Conservation (phyloP, 2,329 filamentous ascomycete genomes). For the Westerdykella aurantiaca region DNA sequence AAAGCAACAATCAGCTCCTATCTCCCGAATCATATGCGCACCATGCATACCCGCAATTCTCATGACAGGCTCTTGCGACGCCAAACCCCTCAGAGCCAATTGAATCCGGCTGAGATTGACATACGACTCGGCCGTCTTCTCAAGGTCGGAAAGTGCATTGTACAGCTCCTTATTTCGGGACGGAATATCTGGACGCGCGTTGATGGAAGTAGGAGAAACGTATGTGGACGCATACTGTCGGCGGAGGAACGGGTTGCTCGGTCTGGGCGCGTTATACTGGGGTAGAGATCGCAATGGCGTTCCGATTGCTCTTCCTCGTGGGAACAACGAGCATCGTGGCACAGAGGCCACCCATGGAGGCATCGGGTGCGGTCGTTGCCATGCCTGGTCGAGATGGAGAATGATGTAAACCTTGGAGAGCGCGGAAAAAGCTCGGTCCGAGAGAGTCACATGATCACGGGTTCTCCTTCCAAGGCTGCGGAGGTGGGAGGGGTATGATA, state of each 20-base stretch:
- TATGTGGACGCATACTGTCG: slow-evolving; percentile 37
- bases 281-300: slow-evolving; percentile 17
- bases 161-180: slow-evolving; percentile 53
- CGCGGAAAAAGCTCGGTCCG: slow-evolving; percentile 23
- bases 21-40: background rate
- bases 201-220: slow-evolving; percentile 50
- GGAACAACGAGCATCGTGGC: slow-evolving; percentile 26
- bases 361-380: slow-evolving; percentile 34
- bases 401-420: slow-evolving; percentile 9
- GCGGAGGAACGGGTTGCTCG: slow-evolving; percentile 13
- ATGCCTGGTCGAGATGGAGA: slow-evolving; percentile 11
- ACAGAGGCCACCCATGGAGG: slow-evolving; percentile 39
- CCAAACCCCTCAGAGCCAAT: slow-evolving; percentile 62
- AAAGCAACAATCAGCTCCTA: slow-evolving; percentile 11
- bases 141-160: slow-evolving; percentile 54
- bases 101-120: slow-evolving; percentile 66
- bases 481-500: too few relatives aligned
- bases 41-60: slow-evolving; percentile 49
- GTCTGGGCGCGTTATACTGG: slow-evolving; percentile 21
- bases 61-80: slow-evolving; percentile 49
- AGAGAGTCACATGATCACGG: slow-evolving; percentile 8
- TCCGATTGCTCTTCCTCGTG: slow-evolving; percentile 24
- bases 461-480: too few relatives aligned
- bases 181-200: slow-evolving; percentile 50
- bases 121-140: slow-evolving; percentile 55